Percentiles rank a stretch among this genome's conserved stretches.
phyloP scores from a whole-genome alignment of 2,329 filamentous ascomycete species.

The Arthrobotrys entomopaga region DNA sequence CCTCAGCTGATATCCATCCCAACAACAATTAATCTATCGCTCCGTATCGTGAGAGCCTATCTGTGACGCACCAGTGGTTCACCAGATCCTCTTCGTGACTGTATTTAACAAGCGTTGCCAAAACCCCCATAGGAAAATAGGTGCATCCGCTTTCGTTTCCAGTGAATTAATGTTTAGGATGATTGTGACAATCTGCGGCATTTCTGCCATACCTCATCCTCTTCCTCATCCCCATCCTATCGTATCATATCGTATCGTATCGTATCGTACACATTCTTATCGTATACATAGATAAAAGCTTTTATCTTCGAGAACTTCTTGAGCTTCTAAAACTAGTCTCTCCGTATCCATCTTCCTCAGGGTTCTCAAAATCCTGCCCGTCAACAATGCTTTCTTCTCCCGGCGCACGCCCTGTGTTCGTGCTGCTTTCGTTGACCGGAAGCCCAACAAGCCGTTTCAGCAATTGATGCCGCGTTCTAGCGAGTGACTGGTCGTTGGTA shows the following conservation, averaged over 20 bases:
- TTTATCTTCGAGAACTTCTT: constrained; percentile 36
- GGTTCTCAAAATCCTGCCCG: constrained; percentile 7
- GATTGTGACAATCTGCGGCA: background rate
- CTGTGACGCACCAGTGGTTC: too few relatives aligned
- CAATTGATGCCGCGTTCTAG: constrained; percentile 43
- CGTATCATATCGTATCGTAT: too few relatives aligned
- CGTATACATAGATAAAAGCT: too few relatives aligned
- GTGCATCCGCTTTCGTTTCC: too few relatives aligned
- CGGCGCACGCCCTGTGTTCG: constrained; percentile 3
- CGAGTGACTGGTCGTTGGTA: constrained; percentile 41
- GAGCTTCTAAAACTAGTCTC: constrained; percentile 35
- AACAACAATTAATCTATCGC: too few relatives aligned
- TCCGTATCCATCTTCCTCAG: constrained; percentile 23
- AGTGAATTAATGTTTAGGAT: too few relatives aligned
- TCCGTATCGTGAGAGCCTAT: too few relatives aligned
- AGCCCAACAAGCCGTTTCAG: constrained; percentile 45
- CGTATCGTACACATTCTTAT: too few relatives aligned
- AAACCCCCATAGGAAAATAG: too few relatives aligned
- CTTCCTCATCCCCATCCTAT: too few relatives aligned
- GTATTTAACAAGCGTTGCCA: too few relatives aligned
- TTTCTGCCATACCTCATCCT: background rate
- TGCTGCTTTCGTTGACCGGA: constrained; percentile 13
- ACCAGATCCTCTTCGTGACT: too few relatives aligned
- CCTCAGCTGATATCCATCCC: background rate
- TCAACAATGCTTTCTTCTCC: constrained; percentile 23